phyloP scores from a whole-genome alignment of 495 filamentous ascomycete species.

The Apiosordaria backusii region DNA sequence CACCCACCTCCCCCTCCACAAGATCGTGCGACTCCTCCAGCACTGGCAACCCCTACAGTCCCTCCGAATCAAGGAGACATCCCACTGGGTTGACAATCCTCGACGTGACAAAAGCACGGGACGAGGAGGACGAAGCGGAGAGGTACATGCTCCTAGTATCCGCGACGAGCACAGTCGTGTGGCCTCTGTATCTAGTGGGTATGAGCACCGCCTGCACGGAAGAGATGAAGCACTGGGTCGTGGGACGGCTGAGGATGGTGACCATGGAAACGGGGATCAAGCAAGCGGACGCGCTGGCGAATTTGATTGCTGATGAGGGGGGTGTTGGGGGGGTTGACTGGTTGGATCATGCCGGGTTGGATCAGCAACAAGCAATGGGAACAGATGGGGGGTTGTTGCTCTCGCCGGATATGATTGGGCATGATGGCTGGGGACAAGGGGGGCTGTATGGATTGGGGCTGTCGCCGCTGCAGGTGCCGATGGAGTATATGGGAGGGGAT shows the following conservation, averaged over 20 bases:
- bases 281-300: constrained; percentile 35
- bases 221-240: constrained; percentile 28
- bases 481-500: neutral
- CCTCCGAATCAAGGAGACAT: constrained; percentile 2
- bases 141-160: constrained; percentile 37
- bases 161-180: constrained; percentile 37
- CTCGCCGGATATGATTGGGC: neutral
- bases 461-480: constrained; percentile 7
- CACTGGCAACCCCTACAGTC: constrained; percentile 17
- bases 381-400: constrained; percentile 12
- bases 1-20: constrained; percentile 28
- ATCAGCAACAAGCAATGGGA: constrained; percentile 23
- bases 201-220: constrained; percentile 36
- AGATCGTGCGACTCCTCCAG: constrained; percentile 24
- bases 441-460: constrained; percentile 15
- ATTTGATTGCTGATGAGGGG: constrained; percentile 13
- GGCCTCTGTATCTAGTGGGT: constrained; percentile 38
- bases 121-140: constrained; percentile 28
- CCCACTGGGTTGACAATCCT: constrained; percentile 31
- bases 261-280: constrained; percentile 35
- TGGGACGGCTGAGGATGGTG: constrained; percentile 32
- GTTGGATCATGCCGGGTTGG: constrained; percentile 13
- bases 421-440: constrained; percentile 4
- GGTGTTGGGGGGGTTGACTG: neutral
- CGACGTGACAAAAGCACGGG: constrained; percentile 26